phyloP scores from a whole-genome alignment of 768 basidiomycete genomes.

The Exsudoporus frostii region DNA sequence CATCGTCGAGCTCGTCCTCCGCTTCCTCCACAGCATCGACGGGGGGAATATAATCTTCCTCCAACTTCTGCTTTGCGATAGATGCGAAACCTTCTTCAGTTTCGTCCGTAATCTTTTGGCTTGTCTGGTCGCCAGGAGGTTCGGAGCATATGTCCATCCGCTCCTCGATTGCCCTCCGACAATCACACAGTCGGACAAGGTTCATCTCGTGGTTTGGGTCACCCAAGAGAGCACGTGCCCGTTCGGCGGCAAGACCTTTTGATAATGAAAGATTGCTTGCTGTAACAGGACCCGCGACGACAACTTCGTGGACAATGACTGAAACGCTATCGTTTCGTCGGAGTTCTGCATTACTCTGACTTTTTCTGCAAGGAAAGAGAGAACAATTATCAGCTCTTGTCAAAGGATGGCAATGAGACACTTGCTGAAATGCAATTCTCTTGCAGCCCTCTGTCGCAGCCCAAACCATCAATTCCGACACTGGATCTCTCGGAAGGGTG shows the following conservation, averaged over 20 bases:
- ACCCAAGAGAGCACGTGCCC: conserved; percentile 51
- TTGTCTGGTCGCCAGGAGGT: conserved; percentile 16
- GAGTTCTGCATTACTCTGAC: conserved; percentile 40
- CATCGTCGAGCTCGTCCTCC: conserved; percentile 19
- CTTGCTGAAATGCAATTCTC: conserved; percentile 45
- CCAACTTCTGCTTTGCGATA: conserved; percentile 35
- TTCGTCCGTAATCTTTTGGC: conserved; percentile 37
- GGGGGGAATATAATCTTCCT: conserved; percentile 19
- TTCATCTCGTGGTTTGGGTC: conserved; percentile 44
- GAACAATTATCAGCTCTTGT: neutral
- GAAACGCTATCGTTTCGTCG: conserved; percentile 50
- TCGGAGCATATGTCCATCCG: conserved; percentile 15
- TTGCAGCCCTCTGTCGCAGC: conserved; percentile 55
- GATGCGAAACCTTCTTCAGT: conserved; percentile 51
- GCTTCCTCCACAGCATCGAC: conserved; percentile 16
- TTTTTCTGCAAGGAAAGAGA: conserved; percentile 33
- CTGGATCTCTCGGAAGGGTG: conserved; percentile 63
- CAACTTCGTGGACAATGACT: conserved; percentile 55
- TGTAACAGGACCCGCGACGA: conserved; percentile 59
- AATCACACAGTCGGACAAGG: conserved; percentile 44
- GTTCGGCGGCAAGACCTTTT: conserved; percentile 65
- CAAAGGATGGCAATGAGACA: conserved; percentile 5
- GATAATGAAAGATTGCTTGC: conserved; percentile 57
- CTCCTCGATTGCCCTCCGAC: conserved; percentile 24
- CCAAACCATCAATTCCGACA: conserved; percentile 71